Conservation (phyloP, 441 rosid species). For the Corymbia citriodora region DNA sequence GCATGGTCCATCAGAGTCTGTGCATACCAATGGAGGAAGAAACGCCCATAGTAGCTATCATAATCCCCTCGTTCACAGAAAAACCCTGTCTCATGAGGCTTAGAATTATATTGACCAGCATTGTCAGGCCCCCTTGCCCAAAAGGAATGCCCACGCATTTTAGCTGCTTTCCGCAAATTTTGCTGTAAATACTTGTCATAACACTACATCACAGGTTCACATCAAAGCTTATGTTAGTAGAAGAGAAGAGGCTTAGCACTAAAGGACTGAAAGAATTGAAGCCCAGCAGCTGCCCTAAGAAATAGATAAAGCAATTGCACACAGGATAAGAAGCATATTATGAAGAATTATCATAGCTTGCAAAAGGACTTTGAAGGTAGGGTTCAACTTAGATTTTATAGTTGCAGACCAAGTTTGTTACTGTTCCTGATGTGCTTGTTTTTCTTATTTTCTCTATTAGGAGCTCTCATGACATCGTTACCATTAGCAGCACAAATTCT, state of each 20-base stretch:
- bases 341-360: background rate
- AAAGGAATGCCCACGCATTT: slow-evolving; percentile 50
- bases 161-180: slow-evolving; percentile 55
- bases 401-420: background rate
- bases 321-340: background rate
- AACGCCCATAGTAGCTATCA: slow-evolving; percentile 74
- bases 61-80: slow-evolving; percentile 75
- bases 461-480: background rate
- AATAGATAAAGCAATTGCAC: background rate
- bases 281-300: background rate
- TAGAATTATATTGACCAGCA: slow-evolving; percentile 63
- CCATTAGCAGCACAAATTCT: background rate
- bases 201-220: slow-evolving; percentile 39
- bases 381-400: background rate
- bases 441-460: background rate
- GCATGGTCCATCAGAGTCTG: slow-evolving; percentile 51
- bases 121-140: slow-evolving; percentile 76
- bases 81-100: slow-evolving; percentile 67
- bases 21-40: slow-evolving; percentile 71
- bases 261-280: background rate
- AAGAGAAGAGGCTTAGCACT: background rate
- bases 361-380: background rate
- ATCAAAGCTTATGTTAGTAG: background rate
- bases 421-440: background rate
- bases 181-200: slow-evolving; percentile 62